phyloP scores from a whole-genome alignment of 345 rosid genomes.

The Diplotaxis tenuifolia region DNA sequence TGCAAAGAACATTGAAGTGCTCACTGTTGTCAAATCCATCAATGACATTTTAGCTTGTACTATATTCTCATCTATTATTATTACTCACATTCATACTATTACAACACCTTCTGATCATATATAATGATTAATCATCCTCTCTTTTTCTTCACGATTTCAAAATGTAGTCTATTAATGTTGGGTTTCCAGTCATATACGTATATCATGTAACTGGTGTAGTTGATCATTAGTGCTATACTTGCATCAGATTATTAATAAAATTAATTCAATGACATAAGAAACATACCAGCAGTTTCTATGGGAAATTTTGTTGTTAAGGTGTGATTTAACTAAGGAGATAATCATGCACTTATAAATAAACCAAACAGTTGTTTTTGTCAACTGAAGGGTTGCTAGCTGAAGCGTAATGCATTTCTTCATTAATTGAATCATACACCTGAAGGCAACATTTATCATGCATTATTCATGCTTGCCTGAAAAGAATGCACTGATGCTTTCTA shows the following conservation, averaged over 20 bases:
- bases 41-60: constrained; percentile 26
- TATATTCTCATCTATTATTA: constrained; percentile 27
- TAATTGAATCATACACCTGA: no score
- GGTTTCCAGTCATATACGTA: constrained; percentile 23
- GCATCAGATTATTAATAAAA: constrained; percentile 1
- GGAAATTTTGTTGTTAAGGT: background rate
- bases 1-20: constrained; percentile 14
- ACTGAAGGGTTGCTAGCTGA: no score
- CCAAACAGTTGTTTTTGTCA: no score
- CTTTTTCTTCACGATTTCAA: constrained; percentile 35
- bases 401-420: background rate
- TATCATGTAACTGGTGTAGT: constrained; percentile 7
- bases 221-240: background rate
- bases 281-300: background rate
- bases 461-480: no score
- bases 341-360: background rate
- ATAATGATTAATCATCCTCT: constrained; percentile 55
- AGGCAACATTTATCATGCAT: no score
- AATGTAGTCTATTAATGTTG: background rate
- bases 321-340: background rate
- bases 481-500: no score
- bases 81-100: constrained; percentile 26
- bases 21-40: constrained; percentile 19
- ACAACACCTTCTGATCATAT: constrained; percentile 29
- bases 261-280: background rate